A percentile compares a stretch with the other conserved stretches of the same genome.
phyloP scores from a whole-genome alignment of 1,284 basidiomycete genomes.

The Cutaneotrichosporon daszewskae region DNA sequence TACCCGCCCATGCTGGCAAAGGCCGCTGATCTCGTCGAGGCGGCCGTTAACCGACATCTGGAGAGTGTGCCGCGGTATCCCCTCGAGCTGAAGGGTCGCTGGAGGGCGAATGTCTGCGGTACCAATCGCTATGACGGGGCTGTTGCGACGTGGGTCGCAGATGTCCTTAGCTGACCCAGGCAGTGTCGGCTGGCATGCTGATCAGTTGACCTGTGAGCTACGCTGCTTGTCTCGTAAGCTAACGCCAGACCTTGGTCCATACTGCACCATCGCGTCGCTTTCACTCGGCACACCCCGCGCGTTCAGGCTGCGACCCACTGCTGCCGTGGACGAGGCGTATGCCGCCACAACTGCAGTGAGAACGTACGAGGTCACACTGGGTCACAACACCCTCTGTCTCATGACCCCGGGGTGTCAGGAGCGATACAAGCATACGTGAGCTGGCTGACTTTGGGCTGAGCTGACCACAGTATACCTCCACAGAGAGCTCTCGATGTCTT shows the following conservation, averaged over 20 bases:
- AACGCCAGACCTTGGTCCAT: constrained; percentile 68
- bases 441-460: not conserved
- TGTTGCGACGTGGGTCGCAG: constrained; percentile 53
- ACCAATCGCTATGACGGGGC: constrained; percentile 82
- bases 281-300: constrained; percentile 74
- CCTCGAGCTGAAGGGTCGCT: constrained; percentile 68
- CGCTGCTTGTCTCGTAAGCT: not conserved
- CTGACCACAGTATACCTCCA: constrained; percentile 56
- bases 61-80: constrained; percentile 58
- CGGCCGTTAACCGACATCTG: constrained; percentile 69
- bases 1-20: constrained; percentile 71
- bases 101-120: constrained; percentile 86
- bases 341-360: constrained; percentile 58
- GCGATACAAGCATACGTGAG: constrained; percentile 62
- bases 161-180: not conserved
- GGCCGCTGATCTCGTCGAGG: constrained; percentile 70
- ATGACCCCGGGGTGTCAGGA: constrained; percentile 93
- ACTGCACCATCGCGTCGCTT: constrained; percentile 84
- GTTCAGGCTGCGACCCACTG: constrained; percentile 61
- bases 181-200: constrained; percentile 80
- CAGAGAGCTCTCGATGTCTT: constrained; percentile 71
- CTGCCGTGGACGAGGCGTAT: constrained; percentile 25
- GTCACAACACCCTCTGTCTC: constrained; percentile 82
- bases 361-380: constrained; percentile 75
- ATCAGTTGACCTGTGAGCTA: constrained; percentile 49